Conservation (phyloP, 768 basidiomycete species). For the Rhodotorula sphaerocarpa region DNA sequence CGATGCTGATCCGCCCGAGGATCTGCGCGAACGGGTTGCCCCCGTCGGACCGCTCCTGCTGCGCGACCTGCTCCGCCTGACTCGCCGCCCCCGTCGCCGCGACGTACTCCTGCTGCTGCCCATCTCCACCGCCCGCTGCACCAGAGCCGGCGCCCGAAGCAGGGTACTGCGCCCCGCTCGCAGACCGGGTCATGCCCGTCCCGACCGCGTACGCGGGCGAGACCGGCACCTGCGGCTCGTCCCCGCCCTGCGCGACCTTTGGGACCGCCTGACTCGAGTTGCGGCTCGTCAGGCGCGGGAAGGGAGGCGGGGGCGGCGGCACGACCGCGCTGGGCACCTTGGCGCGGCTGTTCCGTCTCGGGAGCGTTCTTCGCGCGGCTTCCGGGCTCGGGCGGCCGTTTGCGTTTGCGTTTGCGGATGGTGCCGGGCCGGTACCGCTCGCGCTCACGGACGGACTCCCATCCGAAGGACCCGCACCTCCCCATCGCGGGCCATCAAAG, state of each 20-base stretch:
- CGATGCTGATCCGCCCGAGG: conserved; percentile 13
- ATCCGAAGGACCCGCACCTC: not conserved
- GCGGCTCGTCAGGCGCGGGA: not conserved
- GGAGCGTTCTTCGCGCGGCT: too few relatives aligned
- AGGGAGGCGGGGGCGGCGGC: not conserved
- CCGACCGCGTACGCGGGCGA: conserved; percentile 27
- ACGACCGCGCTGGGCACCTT: too few relatives aligned
- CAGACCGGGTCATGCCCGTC: conserved; percentile 22
- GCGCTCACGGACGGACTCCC: too few relatives aligned
- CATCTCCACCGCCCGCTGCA: too few relatives aligned
- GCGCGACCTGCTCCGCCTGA: not conserved
- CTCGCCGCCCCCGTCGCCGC: not conserved
- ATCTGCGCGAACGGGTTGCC: conserved; percentile 12
- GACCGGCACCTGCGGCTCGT: not conserved
- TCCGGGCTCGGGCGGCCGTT: not conserved
- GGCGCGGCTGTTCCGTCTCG: too few relatives aligned
- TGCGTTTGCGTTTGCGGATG: too few relatives aligned
- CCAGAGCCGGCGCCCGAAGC: not conserved
- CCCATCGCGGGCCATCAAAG: not conserved
- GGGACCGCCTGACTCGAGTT: not conserved
- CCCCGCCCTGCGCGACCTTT: too few relatives aligned
- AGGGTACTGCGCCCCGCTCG: not conserved
- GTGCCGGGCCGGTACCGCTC: too few relatives aligned
- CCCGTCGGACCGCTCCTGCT: not conserved
- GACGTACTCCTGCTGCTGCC: not conserved